A percentile compares a stretch with the other conserved stretches of the same genome.
Conservation (phyloP, 495 filamentous ascomycete species). For the Oleoguttula mirabilis region DNA sequence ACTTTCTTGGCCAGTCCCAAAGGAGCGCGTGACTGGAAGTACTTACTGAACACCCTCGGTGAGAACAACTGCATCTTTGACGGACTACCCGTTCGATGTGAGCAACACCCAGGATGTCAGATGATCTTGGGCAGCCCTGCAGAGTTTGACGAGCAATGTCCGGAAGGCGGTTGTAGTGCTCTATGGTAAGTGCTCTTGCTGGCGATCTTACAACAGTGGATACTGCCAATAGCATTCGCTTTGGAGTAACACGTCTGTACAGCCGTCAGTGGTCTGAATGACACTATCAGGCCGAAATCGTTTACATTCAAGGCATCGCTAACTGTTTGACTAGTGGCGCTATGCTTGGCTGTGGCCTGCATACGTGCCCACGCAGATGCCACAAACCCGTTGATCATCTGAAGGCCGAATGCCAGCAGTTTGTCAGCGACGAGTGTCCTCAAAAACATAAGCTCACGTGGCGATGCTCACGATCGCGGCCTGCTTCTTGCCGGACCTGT, state of each 20-base stretch:
- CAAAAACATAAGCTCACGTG: too few relatives aligned
- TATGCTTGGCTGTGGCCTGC: constrained; percentile 47
- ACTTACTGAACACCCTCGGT: constrained; percentile 48
- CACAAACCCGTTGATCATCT: constrained; percentile 58
- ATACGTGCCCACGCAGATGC: constrained; percentile 50
- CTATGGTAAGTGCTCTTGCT: constrained; percentile 56
- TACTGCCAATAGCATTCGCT: too few relatives aligned
- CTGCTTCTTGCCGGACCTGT: too few relatives aligned
- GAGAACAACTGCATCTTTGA: constrained; percentile 46
- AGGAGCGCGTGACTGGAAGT: constrained; percentile 45
- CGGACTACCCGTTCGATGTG: constrained; percentile 58
- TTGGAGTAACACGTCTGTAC: too few relatives aligned
- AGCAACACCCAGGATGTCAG: constrained; percentile 46
- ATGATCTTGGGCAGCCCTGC: constrained; percentile 34
- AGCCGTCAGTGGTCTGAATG: too few relatives aligned
- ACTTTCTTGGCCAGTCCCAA: constrained; percentile 56
- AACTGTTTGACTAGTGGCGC: constrained; percentile 33
- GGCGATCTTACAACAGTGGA: too few relatives aligned
- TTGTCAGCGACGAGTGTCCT: too few relatives aligned
- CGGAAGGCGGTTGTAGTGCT: constrained; percentile 61
- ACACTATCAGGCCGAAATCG: too few relatives aligned
- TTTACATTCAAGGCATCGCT: too few relatives aligned
- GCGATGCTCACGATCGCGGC: too few relatives aligned
- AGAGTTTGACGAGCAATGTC: constrained; percentile 50
- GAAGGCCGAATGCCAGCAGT: too few relatives aligned